Base-by-base conservation (phyloP, 495 filamentous ascomycete genomes). In the Schizothecium vesticola region DNA sequence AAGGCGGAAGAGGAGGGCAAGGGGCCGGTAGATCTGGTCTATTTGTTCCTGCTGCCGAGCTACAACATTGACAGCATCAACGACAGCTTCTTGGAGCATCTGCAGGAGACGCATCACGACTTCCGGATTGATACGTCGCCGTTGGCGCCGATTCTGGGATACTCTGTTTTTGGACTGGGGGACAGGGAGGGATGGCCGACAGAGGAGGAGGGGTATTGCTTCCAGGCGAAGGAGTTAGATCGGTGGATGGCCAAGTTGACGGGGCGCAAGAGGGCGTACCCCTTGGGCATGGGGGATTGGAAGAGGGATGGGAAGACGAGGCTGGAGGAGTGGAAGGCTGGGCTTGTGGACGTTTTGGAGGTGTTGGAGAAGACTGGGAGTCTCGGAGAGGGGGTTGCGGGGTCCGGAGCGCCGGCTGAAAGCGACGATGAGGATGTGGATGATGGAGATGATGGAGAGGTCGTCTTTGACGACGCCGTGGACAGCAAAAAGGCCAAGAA, bases 211-310 rank as follows among this genome's bases (percentile, higher is more conserved):
- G 94, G 94, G 0, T 98, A 92, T 77, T 97, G 94, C 74, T 91
- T 89, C 31, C 93, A 98, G 74, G 94, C 94, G 0, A 89, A 88
- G 72, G 88, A 95, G 64, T 83, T 95, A 1, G 94, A 98, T 72
- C 94, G 89, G 74, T 98, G 94, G 95, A 90, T 98, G 88, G 94
- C 94, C 36, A 95, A 90, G 72, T 81, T 98, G 65, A 97, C 92
- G 0, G 90, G 87, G 3, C 84, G 87, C 69, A 95, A 91, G 77
- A 80, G 83, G 66, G 87, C 92, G 0, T 97, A 89, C 72, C 95
- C 94, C 2, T 79, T 98, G 3, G 94, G 94, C 2, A 88, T 94
- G 83, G 92, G 90, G 1, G 93, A 97, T 80, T 86, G 91, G 59
- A 96, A 93, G 78, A 85, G 82, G 22, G 89, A 94, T 73, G 87